Evolutionary conservation across 768 basidiomycete species (phyloP).

Genomic region (Amanita fuliginea): DNA sequence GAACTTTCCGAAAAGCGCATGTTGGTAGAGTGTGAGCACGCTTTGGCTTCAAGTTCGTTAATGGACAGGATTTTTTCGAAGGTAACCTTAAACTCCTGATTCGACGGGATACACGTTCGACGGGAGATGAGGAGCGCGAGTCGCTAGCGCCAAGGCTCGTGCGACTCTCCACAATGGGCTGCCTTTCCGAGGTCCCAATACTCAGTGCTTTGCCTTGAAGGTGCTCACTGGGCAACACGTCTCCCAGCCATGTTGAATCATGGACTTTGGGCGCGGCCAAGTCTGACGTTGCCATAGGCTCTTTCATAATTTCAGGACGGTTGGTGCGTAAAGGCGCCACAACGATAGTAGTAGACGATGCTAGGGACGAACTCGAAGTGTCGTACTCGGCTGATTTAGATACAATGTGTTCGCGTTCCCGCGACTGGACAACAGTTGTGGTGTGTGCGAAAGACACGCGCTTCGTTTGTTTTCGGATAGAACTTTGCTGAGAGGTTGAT

Average conservation of each 20-base stretch:
- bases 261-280: no score
- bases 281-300: neutral
- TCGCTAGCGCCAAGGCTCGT: conserved; percentile 13
- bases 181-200: no score
- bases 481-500: conserved; percentile 4
- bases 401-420: conserved; percentile 4
- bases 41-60: neutral
- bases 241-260: neutral
- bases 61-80: neutral
- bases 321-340: neutral
- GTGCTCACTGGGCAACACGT: neutral
- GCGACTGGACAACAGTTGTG: conserved; percentile 6
- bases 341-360: neutral
- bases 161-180: neutral
- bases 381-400: neutral
- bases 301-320: neutral
- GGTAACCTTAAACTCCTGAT: conserved; percentile 3
- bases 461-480: conserved; percentile 8
- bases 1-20: conserved; percentile 12
- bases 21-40: neutral
- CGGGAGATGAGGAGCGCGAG: neutral
- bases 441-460: conserved; percentile 10
- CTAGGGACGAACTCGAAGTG: neutral
- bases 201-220: neutral
- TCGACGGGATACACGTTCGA: neutral